These are phyloP conservation scores for Jatropha multifida DNA, from an alignment of 441 rosid species.

Conservation along the genomic window DNA sequence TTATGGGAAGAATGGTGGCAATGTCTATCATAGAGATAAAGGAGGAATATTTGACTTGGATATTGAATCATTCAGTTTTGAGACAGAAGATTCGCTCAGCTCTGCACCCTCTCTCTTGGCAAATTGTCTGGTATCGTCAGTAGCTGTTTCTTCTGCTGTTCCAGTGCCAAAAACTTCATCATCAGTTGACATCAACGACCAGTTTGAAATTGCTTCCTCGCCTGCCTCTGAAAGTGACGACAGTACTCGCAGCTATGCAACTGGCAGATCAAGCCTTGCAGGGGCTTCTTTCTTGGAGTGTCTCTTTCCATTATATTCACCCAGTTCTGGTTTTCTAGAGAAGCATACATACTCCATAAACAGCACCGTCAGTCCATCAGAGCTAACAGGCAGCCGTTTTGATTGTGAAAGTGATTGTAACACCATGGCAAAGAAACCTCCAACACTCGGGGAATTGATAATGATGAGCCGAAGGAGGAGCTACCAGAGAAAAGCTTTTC, in stretches of 20 bases:
- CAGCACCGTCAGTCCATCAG: constrained; percentile 29
- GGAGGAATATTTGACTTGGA: constrained; percentile 29
- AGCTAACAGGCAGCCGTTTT: constrained; percentile 13
- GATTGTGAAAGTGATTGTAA: constrained; percentile 29
- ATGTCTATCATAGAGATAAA: constrained; percentile 14
- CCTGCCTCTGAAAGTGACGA: constrained; percentile 58
- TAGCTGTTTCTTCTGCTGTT: constrained; percentile 37
- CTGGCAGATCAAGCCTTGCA: constrained; percentile 60
- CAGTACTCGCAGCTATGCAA: constrained; percentile 67
- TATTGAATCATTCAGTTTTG: constrained; percentile 37
- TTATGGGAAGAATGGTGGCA: constrained; percentile 1
- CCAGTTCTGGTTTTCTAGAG: constrained; percentile 41
- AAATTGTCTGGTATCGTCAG: constrained; percentile 40
- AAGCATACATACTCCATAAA: constrained; percentile 25
- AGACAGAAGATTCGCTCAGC: constrained; percentile 52
- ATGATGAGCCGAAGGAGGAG: constrained; percentile 82
- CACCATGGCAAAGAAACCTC: constrained; percentile 41
- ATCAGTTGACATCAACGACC: constrained; percentile 21
- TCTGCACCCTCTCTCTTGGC: constrained; percentile 49
- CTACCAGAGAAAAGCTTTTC: constrained; percentile 58
- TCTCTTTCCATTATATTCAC: constrained; percentile 70
- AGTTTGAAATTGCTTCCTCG: constrained; percentile 42
- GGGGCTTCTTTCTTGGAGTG: constrained; percentile 75
- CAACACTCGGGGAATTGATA: constrained; percentile 83
- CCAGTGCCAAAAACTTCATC: constrained; percentile 34